Conservation (phyloP, 208 protist genomes). For the Herpetomonas samuelpessoai region DNA sequence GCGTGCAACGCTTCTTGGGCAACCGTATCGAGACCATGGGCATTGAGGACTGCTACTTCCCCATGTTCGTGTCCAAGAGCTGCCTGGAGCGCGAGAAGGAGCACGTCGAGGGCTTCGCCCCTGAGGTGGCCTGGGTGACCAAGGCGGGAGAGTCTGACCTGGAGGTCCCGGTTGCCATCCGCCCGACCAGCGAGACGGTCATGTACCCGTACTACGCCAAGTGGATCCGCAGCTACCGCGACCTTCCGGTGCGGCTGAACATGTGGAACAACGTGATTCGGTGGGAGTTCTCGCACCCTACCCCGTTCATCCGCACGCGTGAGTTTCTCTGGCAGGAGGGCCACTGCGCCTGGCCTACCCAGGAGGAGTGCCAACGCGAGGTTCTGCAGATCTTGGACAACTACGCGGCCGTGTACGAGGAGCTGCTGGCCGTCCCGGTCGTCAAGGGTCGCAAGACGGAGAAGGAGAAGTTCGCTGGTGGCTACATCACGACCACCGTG, state of each 20-base stretch:
- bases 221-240: constrained; percentile 98
- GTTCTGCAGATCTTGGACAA: constrained; percentile 95
- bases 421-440: constrained; percentile 97
- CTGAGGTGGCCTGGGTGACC: constrained; percentile 95
- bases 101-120: constrained; percentile 98
- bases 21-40: constrained; percentile 91
- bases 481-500: constrained; percentile 97
- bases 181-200: constrained; percentile 99
- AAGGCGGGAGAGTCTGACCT: constrained; percentile 83
- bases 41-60: constrained; percentile 98
- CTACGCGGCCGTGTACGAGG: constrained; percentile 96
- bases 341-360: constrained; percentile 92
- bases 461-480: constrained; percentile 99
- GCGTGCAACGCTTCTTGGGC: constrained; percentile 86
- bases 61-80: constrained; percentile 96
- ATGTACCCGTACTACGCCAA: constrained; percentile 98
- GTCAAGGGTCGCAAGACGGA: constrained; percentile 97
- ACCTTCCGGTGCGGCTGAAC: constrained; percentile 97
- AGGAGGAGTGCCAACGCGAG: constrained; percentile 94
- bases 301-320: constrained; percentile 98
- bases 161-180: constrained; percentile 96
- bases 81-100: constrained; percentile 97
- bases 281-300: constrained; percentile 99
- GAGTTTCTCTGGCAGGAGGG: constrained; percentile 99
- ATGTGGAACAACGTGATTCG: constrained; percentile 99